Conservation (phyloP, 352 stramenopile species). For the Pythium monospermum region DNA sequence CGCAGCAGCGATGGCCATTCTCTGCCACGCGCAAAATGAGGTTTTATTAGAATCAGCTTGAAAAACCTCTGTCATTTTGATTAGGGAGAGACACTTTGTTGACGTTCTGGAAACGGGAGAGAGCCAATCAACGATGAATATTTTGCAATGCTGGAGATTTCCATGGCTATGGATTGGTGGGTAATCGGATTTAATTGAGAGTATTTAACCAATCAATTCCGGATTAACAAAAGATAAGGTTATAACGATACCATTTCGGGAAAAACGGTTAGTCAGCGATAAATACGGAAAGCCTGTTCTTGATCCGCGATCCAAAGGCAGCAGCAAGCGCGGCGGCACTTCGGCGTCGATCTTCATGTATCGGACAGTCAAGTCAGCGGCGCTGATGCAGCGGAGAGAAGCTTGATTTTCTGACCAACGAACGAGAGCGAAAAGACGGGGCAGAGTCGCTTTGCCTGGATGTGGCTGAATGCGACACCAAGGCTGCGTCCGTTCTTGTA, state of each 20-base stretch:
- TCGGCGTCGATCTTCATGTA: too few species aligned
- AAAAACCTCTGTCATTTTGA: slow-evolving; percentile 27
- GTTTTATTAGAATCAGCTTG: slow-evolving; percentile 10
- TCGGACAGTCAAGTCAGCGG: slow-evolving; percentile 42
- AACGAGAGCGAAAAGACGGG: slow-evolving; percentile 70
- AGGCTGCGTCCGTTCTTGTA: slow-evolving; percentile 75
- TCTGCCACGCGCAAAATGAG: slow-evolving; percentile 15
- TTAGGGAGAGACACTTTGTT: slow-evolving; percentile 12
- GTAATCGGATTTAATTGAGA: neutral
- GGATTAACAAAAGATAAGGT: too few species aligned
- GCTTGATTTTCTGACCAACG: slow-evolving; percentile 56
- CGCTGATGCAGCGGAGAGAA: slow-evolving; percentile 49
- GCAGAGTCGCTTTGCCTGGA: slow-evolving; percentile 52
- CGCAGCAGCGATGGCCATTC: slow-evolving; percentile 13
- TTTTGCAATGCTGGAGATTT: neutral
- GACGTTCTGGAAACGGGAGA: slow-evolving; percentile 13
- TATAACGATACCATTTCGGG: too few species aligned
- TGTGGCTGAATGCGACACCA: slow-evolving; percentile 62
- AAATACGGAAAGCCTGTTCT: too few species aligned
- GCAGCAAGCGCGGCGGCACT: too few species aligned
- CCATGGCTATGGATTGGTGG: neutral
- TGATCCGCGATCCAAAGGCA: too few species aligned
- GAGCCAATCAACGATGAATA: slow-evolving; percentile 16
- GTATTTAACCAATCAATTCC: too few species aligned
- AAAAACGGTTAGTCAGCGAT: slow-evolving; percentile 3